A percentile compares a stretch with the other conserved stretches of the same genome.
phyloP scores from a whole-genome alignment of 2,329 filamentous ascomycete genomes.

The Phyllachora maydis region DNA sequence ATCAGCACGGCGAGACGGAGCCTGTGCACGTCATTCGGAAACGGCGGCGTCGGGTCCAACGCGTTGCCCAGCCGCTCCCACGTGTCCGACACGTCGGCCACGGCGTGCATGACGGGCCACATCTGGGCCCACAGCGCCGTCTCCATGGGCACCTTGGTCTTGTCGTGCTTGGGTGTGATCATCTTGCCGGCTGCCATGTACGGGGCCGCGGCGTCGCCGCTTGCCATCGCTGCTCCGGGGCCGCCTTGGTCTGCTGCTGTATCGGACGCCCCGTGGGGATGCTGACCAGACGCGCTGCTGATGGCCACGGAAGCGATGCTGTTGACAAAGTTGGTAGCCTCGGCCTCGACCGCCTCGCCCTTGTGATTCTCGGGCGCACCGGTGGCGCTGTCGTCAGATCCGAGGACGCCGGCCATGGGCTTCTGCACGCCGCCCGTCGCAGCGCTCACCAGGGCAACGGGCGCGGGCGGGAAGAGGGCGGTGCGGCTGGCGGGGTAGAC shows the following conservation, averaged over 20 bases:
- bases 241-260: conserved; percentile 18
- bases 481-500: conserved; percentile 39
- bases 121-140: conserved; percentile 60
- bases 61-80: conserved; percentile 32
- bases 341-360: conserved; percentile 66
- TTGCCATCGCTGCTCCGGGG: conserved; percentile 14
- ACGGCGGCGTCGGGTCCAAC: conserved; percentile 41
- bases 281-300: conserved; percentile 56
- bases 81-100: conserved; percentile 25
- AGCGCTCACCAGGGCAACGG: conserved; percentile 48
- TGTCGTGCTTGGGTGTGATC: conserved; percentile 36
- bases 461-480: conserved; percentile 56
- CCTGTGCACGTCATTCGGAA: conserved; percentile 29
- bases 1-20: conserved; percentile 32
- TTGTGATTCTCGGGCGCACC: conserved; percentile 69
- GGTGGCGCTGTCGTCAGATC: conserved; percentile 56
- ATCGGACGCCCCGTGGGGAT: conserved; percentile 46
- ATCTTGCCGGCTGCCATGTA: conserved; percentile 23
- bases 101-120: conserved; percentile 44
- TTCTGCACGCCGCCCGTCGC: conserved; percentile 58
- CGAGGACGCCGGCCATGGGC: conserved; percentile 54
- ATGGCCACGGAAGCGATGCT: conserved; percentile 52
- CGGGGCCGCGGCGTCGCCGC: conserved; percentile 17
- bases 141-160: conserved; percentile 61
- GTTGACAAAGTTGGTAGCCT: conserved; percentile 64